Evolutionary conservation across 306 rosid genomes (phyloP), one percentile per base, ranked within the genome.

Genomic region (Prinsepia uniflora): DNA sequence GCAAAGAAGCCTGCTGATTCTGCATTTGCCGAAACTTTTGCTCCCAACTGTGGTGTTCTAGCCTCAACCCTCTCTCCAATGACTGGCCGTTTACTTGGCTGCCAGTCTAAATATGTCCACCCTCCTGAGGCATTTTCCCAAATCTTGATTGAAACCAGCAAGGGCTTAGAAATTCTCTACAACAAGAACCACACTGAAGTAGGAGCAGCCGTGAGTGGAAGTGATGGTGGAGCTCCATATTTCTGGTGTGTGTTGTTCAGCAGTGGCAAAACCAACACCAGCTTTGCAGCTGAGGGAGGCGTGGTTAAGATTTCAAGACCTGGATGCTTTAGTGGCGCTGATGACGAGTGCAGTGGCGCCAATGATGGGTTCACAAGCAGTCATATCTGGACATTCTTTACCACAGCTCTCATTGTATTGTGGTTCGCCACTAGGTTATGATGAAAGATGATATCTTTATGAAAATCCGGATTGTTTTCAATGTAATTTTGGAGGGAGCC

Each of bases 161-260:
- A 81, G 84, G 81, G 92, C 84, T 76, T 91, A 36, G 97, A 91
- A 58, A 86, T 94, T 55, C 87, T 90, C 39, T 78, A 87, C 74
- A 60, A 76, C 59, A 89, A 83, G 85, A 89, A 91, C 48, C 90
- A 91, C 84, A 90, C 95, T 41, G 85, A 94, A 76, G 85, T 90
- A 2, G 99, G 99, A 71, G 99, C 96, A 66, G 99, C 91, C 46
- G 96, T 83, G 65, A 82, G 86, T 6, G 96, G 99, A 65, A 82
- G 88, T 7, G 96, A 94, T 83, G 88, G 98, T 7, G 95, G 92
- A 4, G 78, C 88, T 70, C 92, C 96, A 43, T 90, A 90, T 75
- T 94, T 89, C 85, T 94, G 99, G 99, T 94, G 97, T 72, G 95
- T 91, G 56, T 54, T 94, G 84, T 94, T 94, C 76, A 89, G 99